These are phyloP conservation scores for Raffaelea arxii DNA, from an alignment of 2,329 filamentous ascomycete species.

Conservation along the genomic window DNA sequence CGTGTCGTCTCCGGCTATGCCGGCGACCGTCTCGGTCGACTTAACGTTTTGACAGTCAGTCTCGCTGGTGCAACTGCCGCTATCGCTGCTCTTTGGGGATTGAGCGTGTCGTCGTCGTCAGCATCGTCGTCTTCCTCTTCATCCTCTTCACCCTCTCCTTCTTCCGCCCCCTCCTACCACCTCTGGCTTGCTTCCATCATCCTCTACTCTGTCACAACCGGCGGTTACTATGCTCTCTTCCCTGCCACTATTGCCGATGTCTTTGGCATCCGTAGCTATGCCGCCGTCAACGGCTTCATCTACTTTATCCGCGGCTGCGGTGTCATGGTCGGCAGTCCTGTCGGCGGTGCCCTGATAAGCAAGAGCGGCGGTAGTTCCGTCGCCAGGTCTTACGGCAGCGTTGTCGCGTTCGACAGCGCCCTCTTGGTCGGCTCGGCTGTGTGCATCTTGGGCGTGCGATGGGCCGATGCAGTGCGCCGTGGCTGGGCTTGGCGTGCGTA, in stretches of 20 bases:
- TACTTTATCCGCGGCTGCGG: constrained; percentile 33
- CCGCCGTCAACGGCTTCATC: constrained; percentile 36
- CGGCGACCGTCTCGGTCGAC: constrained; percentile 35
- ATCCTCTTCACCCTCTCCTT: too few relatives aligned
- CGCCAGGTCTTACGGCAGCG: constrained; percentile 23
- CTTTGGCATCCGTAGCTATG: constrained; percentile 36
- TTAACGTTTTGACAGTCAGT: constrained; percentile 31
- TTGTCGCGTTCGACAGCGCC: constrained; percentile 31
- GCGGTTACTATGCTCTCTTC: constrained; percentile 35
- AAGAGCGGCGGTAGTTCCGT: neutral
- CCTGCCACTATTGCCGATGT: constrained; percentile 36
- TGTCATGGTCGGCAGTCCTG: constrained; percentile 32
- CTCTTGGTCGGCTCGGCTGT: constrained; percentile 26
- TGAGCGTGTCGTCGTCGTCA: too few relatives aligned
- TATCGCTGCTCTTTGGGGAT: constrained; percentile 12
- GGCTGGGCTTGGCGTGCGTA: constrained; percentile 13
- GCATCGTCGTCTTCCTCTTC: too few relatives aligned
- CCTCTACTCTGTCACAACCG: constrained; percentile 31
- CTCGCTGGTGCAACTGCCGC: constrained; percentile 6
- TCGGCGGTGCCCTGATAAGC: constrained; percentile 29
- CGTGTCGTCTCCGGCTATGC: constrained; percentile 33
- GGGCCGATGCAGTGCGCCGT: constrained; percentile 17
- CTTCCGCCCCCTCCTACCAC: too few relatives aligned
- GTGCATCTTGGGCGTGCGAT: constrained; percentile 31
- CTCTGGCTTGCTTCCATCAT: constrained; percentile 23